Evolutionary conservation across 345 rosid species (phyloP).

Genomic region (Garcia nutans): DNA sequence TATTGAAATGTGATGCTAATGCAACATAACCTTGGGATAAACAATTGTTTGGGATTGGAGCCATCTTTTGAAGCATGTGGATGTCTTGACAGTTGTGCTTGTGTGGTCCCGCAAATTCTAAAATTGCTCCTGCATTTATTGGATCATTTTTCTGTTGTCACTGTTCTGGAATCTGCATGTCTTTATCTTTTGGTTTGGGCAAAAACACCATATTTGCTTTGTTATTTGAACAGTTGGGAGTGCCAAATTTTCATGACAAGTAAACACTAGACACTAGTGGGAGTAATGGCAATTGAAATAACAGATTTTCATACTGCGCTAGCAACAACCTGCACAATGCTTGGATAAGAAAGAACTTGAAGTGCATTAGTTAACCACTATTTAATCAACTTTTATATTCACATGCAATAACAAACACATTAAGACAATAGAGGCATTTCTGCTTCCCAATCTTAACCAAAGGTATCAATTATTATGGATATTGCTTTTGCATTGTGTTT

Average conservation of each 20-base stretch:
- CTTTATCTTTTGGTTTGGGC: neutral
- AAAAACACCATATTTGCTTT: neutral
- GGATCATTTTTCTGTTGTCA: neutral
- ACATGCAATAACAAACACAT: no score
- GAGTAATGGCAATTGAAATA: no score
- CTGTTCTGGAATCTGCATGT: neutral
- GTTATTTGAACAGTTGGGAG: neutral
- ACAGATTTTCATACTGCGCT: neutral
- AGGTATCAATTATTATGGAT: neutral
- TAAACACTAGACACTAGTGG: neutral
- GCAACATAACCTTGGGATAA: slow-evolving; percentile 8
- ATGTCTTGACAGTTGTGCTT: slow-evolving; percentile 7
- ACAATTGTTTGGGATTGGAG: slow-evolving; percentile 1
- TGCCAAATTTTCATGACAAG: neutral
- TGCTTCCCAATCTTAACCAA: no score
- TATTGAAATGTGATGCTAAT: neutral
- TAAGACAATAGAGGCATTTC: no score
- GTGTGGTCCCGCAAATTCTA: slow-evolving; percentile 4
- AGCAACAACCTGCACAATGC: neutral
- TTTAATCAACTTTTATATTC: no score
- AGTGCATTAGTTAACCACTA: no score
- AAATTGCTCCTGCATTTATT: neutral
- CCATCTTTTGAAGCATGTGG: slow-evolving; percentile 17
- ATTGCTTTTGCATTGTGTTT: neutral
- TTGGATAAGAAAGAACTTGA: no score